These are phyloP conservation scores for Agaricales sp. DNA, from an alignment of 1,284 basidiomycete species.

Conservation along the genomic window DNA sequence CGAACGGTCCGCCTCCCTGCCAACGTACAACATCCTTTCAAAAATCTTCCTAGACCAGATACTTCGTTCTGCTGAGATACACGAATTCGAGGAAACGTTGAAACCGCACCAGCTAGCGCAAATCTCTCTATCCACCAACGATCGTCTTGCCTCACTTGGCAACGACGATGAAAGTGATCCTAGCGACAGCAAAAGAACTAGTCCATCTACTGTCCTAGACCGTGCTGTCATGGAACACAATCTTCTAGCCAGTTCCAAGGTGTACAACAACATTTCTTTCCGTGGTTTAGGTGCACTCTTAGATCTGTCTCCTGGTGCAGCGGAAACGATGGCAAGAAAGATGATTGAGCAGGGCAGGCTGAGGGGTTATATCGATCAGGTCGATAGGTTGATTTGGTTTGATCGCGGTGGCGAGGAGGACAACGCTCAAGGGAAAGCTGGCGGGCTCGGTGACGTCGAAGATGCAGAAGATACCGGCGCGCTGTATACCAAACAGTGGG, in stretches of 20 bases:
- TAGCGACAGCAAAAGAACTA: constrained; percentile 62
- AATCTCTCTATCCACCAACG: constrained; percentile 73
- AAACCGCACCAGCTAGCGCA: constrained; percentile 90
- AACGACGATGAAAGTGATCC: constrained; percentile 46
- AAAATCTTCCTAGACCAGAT: constrained; percentile 99
- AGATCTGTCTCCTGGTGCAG: constrained; percentile 77
- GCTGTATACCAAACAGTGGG: constrained; percentile 86
- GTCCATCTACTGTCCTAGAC: constrained; percentile 93
- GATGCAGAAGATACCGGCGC: constrained; percentile 81
- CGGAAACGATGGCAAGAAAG: constrained; percentile 88
- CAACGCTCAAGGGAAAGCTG: constrained; percentile 85
- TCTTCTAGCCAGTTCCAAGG: constrained; percentile 87
- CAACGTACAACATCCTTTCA: constrained; percentile 82
- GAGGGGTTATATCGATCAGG: constrained; percentile 88
- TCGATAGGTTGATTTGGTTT: constrained; percentile 87
- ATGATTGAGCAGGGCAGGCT: constrained; percentile 96
- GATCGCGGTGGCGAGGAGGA: constrained; percentile 76
- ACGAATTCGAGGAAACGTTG: constrained; percentile 81
- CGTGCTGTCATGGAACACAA: constrained; percentile 99
- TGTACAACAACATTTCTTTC: constrained; percentile 94
- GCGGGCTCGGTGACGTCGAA: constrained; percentile 82
- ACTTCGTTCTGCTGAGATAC: constrained; percentile 80
- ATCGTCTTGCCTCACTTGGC: constrained; percentile 57
- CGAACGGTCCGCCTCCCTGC: constrained; percentile 74
- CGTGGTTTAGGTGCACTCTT: constrained; percentile 77